phyloP scores from a whole-genome alignment of 2,329 filamentous ascomycete species.

The Aplosporella prunicola region DNA sequence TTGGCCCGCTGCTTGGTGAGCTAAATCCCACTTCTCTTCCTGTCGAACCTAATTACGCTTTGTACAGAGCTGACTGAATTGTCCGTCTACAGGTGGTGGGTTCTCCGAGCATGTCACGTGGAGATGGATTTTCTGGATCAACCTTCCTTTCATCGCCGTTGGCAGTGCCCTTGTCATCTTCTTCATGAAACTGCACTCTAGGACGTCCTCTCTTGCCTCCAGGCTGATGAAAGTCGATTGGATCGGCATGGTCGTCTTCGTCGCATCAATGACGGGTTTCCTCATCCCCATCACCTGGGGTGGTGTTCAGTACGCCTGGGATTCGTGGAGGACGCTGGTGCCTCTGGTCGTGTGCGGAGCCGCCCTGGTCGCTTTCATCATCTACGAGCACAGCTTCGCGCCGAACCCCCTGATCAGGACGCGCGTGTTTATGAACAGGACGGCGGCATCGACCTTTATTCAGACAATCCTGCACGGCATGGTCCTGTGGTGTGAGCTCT shows the following conservation, averaged over 20 bases:
- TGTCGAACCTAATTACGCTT: not conserved
- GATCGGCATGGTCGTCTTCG: constrained; percentile 52
- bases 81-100: constrained; percentile 33
- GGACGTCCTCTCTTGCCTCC: constrained; percentile 36
- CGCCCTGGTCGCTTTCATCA: constrained; percentile 43
- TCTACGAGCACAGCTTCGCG: constrained; percentile 46
- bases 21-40: not conserved
- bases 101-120: constrained; percentile 45
- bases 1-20: constrained; percentile 36
- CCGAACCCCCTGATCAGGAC: constrained; percentile 42
- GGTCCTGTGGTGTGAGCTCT: constrained; percentile 32
- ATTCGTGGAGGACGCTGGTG: constrained; percentile 51
- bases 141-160: constrained; percentile 48
- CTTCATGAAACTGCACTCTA: constrained; percentile 45
- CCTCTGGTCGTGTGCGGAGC: constrained; percentile 48
- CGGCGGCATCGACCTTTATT: constrained; percentile 41
- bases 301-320: constrained; percentile 57
- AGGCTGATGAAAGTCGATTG: constrained; percentile 53
- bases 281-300: constrained; percentile 56
- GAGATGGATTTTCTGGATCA: constrained; percentile 59
- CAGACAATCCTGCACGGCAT: constrained; percentile 50
- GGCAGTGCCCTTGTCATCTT: constrained; percentile 39
- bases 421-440: constrained; percentile 40
- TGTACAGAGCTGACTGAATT: no score
- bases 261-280: constrained; percentile 49